Conservation (phyloP, 2,329 filamentous ascomycete species). For the Dothideomycetidae sp. region DNA sequence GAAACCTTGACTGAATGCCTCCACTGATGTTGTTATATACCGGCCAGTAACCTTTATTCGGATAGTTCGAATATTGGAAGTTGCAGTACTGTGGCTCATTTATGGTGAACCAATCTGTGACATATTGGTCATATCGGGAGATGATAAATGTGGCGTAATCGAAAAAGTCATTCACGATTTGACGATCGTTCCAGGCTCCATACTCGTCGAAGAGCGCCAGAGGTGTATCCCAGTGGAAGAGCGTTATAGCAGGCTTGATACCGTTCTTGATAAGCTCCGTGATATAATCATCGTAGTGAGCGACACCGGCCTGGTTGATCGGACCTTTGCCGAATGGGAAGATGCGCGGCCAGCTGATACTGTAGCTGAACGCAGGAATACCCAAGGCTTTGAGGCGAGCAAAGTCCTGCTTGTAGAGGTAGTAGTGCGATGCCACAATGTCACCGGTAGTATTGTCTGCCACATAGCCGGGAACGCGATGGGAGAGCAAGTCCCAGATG, state of each 20-base stretch:
- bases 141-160: conserved; percentile 28
- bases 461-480: conserved; percentile 16
- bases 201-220: conserved; percentile 26
- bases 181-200: conserved; percentile 25
- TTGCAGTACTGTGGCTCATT: conserved; percentile 25
- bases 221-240: conserved; percentile 32
- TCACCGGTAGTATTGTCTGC: conserved; percentile 27
- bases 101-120: conserved; percentile 28
- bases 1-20: conserved; percentile 24
- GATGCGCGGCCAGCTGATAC: conserved; percentile 35
- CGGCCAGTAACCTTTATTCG: conserved; percentile 28
- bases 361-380: conserved; percentile 27
- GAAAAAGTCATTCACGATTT: conserved; percentile 27
- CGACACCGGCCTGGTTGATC: conserved; percentile 32
- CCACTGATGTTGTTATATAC: conserved; percentile 28
- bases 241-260: conserved; percentile 32
- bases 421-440: conserved; percentile 37
- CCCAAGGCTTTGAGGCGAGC: conserved; percentile 28
- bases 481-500: conserved; percentile 25
- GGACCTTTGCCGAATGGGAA: conserved; percentile 35
- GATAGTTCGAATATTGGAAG: conserved; percentile 9
- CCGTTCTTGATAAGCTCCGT: conserved; percentile 16
- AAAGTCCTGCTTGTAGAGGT: conserved; percentile 12
- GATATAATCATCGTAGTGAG: conserved; percentile 37
- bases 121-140: conserved; percentile 25